phyloP scores from a whole-genome alignment of 2,329 filamentous ascomycete species.

The Coniochaeta sp. region DNA sequence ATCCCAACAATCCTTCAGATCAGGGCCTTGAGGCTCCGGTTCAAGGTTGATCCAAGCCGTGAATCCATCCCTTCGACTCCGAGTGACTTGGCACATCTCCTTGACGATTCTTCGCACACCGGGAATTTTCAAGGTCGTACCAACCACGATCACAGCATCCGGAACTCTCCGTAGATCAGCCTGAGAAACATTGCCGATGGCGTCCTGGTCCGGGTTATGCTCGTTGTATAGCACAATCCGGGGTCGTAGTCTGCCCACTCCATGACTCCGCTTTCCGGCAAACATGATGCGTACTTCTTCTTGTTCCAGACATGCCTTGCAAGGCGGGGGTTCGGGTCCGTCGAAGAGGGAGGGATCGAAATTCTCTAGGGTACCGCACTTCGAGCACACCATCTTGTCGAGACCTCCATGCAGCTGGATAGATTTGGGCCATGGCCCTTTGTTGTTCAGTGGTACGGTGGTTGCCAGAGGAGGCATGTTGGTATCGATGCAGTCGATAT shows the following conservation, averaged over 20 bases:
- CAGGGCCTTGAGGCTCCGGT: constrained; percentile 69
- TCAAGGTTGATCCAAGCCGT: constrained; percentile 95
- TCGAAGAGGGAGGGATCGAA: constrained; percentile 77
- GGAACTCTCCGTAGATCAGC: constrained; percentile 80
- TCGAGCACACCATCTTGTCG: constrained; percentile 94
- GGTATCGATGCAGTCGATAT: constrained; percentile 93
- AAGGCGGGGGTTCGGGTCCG: constrained; percentile 76
- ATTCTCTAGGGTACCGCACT: constrained; percentile 70
- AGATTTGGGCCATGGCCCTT: constrained; percentile 87
- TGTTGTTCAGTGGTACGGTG: constrained; percentile 69
- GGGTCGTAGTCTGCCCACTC: constrained; percentile 81
- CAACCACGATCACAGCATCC: constrained; percentile 89
- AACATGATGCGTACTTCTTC: constrained; percentile 69
- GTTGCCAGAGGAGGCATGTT: constrained; percentile 73
- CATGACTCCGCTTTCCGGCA: constrained; percentile 85
- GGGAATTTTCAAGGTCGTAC: constrained; percentile 91
- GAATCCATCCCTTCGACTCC: constrained; percentile 73
- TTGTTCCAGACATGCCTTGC: constrained; percentile 63
- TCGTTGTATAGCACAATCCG: constrained; percentile 98
- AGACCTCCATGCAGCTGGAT: constrained; percentile 91
- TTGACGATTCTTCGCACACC: constrained; percentile 84
- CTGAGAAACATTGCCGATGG: constrained; percentile 84
- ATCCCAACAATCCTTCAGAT: constrained; percentile 92
- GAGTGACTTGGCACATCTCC: constrained; percentile 84
- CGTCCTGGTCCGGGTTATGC: constrained; percentile 91